These are phyloP conservation scores for Spergularia bocconei DNA, from an alignment of 148 eudicot species.

Conservation along the genomic window DNA sequence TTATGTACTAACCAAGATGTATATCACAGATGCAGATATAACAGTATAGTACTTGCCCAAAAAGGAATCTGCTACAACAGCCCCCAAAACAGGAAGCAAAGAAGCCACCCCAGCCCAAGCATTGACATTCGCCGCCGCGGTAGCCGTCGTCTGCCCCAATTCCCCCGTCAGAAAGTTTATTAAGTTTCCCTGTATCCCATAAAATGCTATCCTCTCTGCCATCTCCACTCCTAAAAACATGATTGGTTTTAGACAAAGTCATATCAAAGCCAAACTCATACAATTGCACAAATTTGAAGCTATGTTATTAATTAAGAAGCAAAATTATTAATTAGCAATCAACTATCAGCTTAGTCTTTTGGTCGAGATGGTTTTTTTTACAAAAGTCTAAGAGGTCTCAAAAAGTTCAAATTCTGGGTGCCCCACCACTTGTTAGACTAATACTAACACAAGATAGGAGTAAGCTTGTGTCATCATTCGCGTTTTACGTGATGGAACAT, in stretches of 20 bases:
- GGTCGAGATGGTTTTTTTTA: too few relatives aligned
- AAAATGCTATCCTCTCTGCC: constrained; percentile 35
- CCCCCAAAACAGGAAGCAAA: constrained; percentile 44
- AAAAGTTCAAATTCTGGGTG: too few relatives aligned
- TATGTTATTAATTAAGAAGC: not conserved
- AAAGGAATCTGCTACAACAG: constrained; percentile 46
- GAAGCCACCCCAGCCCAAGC: constrained; percentile 43
- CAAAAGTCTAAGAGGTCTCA: too few relatives aligned
- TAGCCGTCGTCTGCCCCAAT: constrained; percentile 42
- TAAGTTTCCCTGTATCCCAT: constrained; percentile 30
- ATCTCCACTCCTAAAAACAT: constrained; percentile 30
- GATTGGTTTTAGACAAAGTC: not conserved
- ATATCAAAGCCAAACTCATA: not conserved
- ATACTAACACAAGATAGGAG: too few relatives aligned
- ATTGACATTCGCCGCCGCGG: constrained; percentile 45
- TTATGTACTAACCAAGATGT: constrained; percentile 37
- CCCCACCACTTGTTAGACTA: too few relatives aligned
- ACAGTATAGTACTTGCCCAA: constrained; percentile 38
- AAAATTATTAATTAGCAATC: not conserved
- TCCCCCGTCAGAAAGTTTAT: constrained; percentile 38
- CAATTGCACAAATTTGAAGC: not conserved
- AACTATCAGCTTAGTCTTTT: too few relatives aligned
- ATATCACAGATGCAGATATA: constrained; percentile 32
- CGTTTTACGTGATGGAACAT: too few relatives aligned
- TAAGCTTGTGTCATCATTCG: too few relatives aligned